phyloP scores from a whole-genome alignment of 768 basidiomycete genomes.

The Mycena galopus region DNA sequence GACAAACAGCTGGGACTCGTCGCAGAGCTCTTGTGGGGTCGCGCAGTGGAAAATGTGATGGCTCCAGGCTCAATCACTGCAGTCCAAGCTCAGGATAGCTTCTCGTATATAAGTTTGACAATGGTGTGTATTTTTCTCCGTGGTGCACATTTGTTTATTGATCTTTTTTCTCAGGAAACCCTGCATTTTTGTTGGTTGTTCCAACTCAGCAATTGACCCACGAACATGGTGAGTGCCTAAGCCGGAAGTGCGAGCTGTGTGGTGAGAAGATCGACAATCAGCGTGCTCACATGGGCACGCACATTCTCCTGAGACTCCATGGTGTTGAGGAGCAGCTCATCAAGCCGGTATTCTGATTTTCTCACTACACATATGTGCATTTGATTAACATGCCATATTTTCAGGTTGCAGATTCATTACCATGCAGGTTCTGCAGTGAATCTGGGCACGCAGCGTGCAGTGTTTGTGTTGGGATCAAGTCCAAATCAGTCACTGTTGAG shows the following conservation, averaged over 20 bases:
- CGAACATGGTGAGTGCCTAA: not conserved
- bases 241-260: not conserved
- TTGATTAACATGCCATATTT: not conserved
- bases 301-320: not conserved
- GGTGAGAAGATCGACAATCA: not conserved
- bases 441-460: not conserved
- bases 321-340: not conserved
- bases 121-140: not conserved
- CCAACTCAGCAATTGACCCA: not conserved
- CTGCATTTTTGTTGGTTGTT: not conserved
- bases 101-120: not conserved
- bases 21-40: conserved; percentile 7
- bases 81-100: not conserved
- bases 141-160: not conserved
- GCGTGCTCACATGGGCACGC: not conserved
- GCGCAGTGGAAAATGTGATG: not conserved
- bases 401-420: no score
- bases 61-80: not conserved
- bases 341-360: not conserved
- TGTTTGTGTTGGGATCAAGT: not conserved
- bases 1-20: conserved; percentile 9
- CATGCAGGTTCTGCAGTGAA: not conserved
- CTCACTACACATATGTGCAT: not conserved
- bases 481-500: not conserved
- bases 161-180: not conserved